phyloP scores from a whole-genome alignment of 257 asterid genomes.

The Oldenlandia corymbosa region DNA sequence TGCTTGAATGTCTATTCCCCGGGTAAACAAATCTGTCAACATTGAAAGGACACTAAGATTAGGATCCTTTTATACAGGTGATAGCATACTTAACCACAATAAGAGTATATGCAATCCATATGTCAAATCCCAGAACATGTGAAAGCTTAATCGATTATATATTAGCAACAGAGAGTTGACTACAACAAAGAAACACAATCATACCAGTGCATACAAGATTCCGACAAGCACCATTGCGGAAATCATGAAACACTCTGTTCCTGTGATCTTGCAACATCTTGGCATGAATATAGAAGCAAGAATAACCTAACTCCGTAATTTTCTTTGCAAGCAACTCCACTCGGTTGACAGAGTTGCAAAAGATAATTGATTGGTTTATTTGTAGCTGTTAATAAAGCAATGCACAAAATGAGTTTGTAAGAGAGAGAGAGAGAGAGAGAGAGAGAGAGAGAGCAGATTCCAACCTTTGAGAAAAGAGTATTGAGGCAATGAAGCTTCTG shows the following conservation, averaged over 20 bases:
- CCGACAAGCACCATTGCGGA: constrained; percentile 80
- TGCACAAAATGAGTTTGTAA: constrained; percentile 5
- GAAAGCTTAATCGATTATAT: no score
- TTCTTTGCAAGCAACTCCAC: constrained; percentile 75
- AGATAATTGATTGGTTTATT: constrained; percentile 72
- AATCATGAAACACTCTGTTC: constrained; percentile 75
- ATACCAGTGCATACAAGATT: constrained; percentile 81
- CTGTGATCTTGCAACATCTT: constrained; percentile 83
- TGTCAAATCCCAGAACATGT: background rate
- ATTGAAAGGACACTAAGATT: background rate
- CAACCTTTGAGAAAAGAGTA: constrained; percentile 72
- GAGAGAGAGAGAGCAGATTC: background rate
- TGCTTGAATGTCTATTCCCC: constrained; percentile 86
- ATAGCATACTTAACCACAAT: background rate
- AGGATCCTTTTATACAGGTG: background rate
- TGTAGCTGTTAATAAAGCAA: constrained; percentile 48
- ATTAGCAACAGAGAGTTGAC: background rate
- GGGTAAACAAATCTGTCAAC: constrained; percentile 59
- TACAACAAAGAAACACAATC: background rate
- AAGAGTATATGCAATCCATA: background rate
- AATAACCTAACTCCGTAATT: constrained; percentile 78
- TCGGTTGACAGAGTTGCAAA: constrained; percentile 76
- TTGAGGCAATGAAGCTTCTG: constrained; percentile 83
- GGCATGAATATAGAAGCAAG: constrained; percentile 80
- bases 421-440: background rate